phyloP scores from a whole-genome alignment of 306 rosid species.

The Dryas drummondii region DNA sequence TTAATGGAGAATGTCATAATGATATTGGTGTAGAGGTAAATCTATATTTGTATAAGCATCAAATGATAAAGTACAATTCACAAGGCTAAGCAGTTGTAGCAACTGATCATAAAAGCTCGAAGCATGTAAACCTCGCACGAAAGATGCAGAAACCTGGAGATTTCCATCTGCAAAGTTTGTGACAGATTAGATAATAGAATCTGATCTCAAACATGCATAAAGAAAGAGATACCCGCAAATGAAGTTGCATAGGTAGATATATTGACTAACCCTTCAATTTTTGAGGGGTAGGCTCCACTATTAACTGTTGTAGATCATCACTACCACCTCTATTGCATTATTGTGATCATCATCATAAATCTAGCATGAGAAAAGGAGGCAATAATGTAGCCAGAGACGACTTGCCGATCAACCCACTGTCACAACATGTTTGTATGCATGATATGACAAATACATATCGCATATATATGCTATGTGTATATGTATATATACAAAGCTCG shows the following conservation, averaged over 20 bases:
- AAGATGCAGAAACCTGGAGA: background rate
- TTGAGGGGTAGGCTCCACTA: background rate
- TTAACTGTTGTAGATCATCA: too few species aligned
- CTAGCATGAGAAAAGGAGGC: constrained; percentile 79
- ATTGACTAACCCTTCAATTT: background rate
- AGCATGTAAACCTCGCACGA: background rate
- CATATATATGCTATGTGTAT: background rate
- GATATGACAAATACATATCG: background rate
- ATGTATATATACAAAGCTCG: background rate
- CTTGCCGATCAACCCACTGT: constrained; percentile 54
- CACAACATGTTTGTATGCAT: background rate
- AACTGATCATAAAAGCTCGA: too few species aligned
- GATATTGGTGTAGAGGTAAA: too few species aligned
- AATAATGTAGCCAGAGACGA: constrained; percentile 69
- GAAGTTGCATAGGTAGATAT: background rate
- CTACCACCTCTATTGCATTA: too few species aligned
- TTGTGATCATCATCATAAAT: constrained; percentile 38
- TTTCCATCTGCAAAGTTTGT: background rate
- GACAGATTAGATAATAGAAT: background rate
- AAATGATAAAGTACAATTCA: too few species aligned
- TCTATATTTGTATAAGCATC: too few species aligned
- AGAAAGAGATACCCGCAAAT: background rate
- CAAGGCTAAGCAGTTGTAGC: too few species aligned
- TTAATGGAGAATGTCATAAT: too few species aligned
- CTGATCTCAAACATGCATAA: background rate